Evolutionary conservation across 345 rosid species (phyloP).

Genomic region (Garcia nutans): DNA sequence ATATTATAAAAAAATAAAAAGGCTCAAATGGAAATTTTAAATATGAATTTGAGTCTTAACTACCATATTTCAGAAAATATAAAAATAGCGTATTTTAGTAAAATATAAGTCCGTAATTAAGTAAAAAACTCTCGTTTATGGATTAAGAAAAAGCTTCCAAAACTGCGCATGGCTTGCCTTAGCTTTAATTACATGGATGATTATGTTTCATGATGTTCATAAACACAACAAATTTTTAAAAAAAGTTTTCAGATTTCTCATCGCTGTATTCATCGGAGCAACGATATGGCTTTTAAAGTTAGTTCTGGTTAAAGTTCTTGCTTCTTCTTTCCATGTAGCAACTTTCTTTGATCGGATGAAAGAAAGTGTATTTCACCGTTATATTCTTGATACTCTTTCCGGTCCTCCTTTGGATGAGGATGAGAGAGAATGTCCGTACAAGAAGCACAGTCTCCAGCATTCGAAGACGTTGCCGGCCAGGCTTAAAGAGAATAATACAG

Average conservation of each 20-base stretch:
- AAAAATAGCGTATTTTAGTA: no score
- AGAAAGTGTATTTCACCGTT: conserved; percentile 55
- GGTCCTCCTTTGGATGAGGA: conserved; percentile 32
- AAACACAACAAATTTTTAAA: conserved; percentile 32
- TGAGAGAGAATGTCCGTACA: not conserved
- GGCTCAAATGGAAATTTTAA: no score
- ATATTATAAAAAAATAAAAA: no score
- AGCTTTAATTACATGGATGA: conserved; percentile 35
- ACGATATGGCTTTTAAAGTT: conserved; percentile 57
- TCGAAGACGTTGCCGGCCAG: conserved; percentile 20
- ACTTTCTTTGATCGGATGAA: conserved; percentile 65
- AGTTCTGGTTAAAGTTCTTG: conserved; percentile 47
- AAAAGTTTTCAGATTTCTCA: conserved; percentile 30
- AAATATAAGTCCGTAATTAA: no score
- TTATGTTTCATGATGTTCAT: conserved; percentile 35
- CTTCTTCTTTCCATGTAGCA: conserved; percentile 55
- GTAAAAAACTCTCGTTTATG: no score
- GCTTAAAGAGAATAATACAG: not conserved
- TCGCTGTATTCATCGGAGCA: conserved; percentile 45
- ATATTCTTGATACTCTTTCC: conserved; percentile 48
- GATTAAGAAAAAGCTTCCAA: conserved; percentile 39
- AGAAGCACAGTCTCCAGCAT: not conserved
- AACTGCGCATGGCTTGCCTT: conserved; percentile 43
- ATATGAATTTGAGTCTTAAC: no score
- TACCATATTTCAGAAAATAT: no score